Percentiles rank a stretch among this genome's conserved stretches.
phyloP scores from a whole-genome alignment of 2,329 filamentous ascomycete species.

The Epichloe glyceriae region DNA sequence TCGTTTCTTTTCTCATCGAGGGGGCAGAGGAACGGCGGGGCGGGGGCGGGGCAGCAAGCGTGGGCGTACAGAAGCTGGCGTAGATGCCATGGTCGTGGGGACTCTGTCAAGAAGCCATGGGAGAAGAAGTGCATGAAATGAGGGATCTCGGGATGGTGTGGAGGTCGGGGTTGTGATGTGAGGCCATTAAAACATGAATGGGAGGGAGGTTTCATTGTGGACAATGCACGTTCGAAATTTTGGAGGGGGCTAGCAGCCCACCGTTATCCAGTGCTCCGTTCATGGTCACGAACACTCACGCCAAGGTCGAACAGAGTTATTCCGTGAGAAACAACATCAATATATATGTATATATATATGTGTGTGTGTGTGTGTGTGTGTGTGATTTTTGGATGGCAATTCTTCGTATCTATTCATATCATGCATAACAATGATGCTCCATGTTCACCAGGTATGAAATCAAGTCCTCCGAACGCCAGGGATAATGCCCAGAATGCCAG shows the following conservation, averaged over 20 bases:
- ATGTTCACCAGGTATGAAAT: constrained; percentile 1
- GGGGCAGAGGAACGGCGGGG: neutral
- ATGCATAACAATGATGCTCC: constrained; percentile 3
- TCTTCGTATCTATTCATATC: neutral
- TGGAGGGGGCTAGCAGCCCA: neutral
- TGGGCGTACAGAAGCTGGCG: neutral
- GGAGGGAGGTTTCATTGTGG: neutral
- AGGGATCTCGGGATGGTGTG: neutral
- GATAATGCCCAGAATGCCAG: neutral
- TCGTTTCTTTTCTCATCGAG: neutral
- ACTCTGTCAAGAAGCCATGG: constrained; percentile 2
- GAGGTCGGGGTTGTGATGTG: neutral
- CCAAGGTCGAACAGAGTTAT: no score
- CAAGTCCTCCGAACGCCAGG: neutral
- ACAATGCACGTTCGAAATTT: neutral
- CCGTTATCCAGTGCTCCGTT: neutral
- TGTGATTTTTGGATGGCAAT: neutral
- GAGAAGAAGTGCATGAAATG: neutral
- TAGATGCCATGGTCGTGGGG: neutral
- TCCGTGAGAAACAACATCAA: no score
- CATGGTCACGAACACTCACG: neutral
- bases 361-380: neutral
- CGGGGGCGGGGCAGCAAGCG: neutral
- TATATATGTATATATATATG: no score
- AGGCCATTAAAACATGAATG: neutral